Base-by-base conservation (phyloP, 2,329 filamentous ascomycete genomes). In the Pseudocercospora fuligena region DNA sequence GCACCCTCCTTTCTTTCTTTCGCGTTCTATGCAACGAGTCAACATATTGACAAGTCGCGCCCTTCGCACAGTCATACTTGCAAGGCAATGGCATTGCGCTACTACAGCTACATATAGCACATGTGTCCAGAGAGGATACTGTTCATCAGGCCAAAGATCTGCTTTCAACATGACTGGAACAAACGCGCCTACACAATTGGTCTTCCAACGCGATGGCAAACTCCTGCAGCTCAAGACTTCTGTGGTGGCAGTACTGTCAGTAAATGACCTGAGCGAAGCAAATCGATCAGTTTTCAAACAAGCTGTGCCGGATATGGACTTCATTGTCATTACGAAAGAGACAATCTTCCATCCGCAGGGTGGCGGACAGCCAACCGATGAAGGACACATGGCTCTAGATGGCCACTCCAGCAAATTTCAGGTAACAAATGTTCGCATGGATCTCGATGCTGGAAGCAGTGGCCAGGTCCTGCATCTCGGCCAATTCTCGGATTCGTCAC, bases 291-390 rank as follows among this genome's bases (percentile, higher is more conserved):
- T 58, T 19, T 58, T 58, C 56, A 58, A 43, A 31, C 29, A 58
- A 21, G 29, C 56, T 27, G 9, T 25, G 16, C 31, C 31, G 29
- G 56, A n/a, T 2, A 19, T 43, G 19, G 27, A 43, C 14, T 19
- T 46, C 29, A 40, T 73, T 16, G 21, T 74, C 21, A 58, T 63
- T 5, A 90, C 88, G 0, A 81, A 86, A 1, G 79, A 85, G 56
- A 92, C 90, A n/a, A 89, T 92, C 67, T 93, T 93, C 78, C 89
- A 93, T 68, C 87, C 89, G 0, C 90, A 93, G 77, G 90, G 90
- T 21, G 90, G 90, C 66, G 90, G 90, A 7, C 90, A 93, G 73
- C 90, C 90, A 0, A 89, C 86, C 0, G 90, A 93, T 68, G 82
- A 84, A 11, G 90, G 90, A 21, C 79, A 74, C 47, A 90, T 92